Conservation (phyloP, 805 yeast genomes). For the Vanderwaltozyma tropicalis region DNA sequence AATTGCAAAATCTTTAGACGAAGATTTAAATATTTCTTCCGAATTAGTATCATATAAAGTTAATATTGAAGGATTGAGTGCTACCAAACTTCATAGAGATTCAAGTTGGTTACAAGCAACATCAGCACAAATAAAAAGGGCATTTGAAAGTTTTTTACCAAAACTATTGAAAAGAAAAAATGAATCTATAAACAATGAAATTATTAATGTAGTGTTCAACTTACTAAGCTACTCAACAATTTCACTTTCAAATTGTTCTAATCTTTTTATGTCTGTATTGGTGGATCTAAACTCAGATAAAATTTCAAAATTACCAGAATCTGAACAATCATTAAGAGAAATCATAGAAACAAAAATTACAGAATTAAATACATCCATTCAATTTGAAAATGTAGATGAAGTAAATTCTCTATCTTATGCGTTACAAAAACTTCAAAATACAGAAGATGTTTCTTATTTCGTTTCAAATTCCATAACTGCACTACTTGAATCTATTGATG, state of each 20-base stretch:
- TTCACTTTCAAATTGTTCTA: conserved; percentile 15
- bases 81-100: conserved; percentile 31
- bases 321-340: conserved; percentile 2
- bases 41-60: neutral
- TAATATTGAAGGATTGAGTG: conserved; percentile 2
- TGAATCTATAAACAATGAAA: conserved; percentile 7
- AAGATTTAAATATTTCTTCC: neutral
- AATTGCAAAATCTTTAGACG: conserved; percentile 4
- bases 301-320: conserved; percentile 3
- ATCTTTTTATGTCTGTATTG: conserved; percentile 9
- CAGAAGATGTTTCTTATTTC: conserved; percentile 2
- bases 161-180: conserved; percentile 19
- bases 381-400: conserved; percentile 8
- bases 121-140: conserved; percentile 37
- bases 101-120: conserved; percentile 48
- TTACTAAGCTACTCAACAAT: conserved; percentile 8
- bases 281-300: conserved; percentile 9
- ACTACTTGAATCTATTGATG: neutral
- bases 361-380: conserved; percentile 5
- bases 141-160: conserved; percentile 31
- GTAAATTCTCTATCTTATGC: conserved; percentile 8
- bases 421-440: conserved; percentile 3
- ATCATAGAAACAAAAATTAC: conserved; percentile 4
- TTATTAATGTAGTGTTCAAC: conserved; percentile 9
- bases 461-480: neutral